Base-by-base conservation (phyloP, 2,329 filamentous ascomycete species). In the Colletotrichum gloeosporioides region DNA sequence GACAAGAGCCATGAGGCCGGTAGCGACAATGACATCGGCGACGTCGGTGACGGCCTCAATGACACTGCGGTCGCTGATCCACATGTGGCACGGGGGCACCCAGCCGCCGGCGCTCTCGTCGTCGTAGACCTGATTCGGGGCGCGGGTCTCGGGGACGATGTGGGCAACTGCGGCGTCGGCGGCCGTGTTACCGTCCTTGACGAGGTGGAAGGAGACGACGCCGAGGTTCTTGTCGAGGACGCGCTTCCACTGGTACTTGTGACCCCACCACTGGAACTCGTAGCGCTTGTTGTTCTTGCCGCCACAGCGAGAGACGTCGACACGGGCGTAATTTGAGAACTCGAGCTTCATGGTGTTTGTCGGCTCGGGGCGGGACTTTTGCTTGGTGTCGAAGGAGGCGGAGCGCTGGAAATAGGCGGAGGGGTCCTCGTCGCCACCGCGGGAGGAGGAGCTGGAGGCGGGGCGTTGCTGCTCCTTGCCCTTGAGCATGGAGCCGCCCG, bases 241-340 rank as follows among this genome's bases (percentile, higher is more conserved):
- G 49, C 95, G 92, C 84, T 93, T 95, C 97, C 97, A 99, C 69
- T 91, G 88, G 85, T 99, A 99, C 71, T 89, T 90, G 80, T 93
- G 91, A 31, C 95, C 95, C 97, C 97, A 99, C 89, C 98, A 98
- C 82, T 96, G 94, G 81, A 98, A 98, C 71, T 96, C 95, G 84
- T 98, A 99, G 77, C 92, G 91, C 85, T 96, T 96, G 78, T 89
- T 89, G 61, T 89, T 88, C 79, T 92, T 93, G 67, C 90, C 87
- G 18, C 94, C 94, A 29, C 91, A 89, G 57, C 95, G 92, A 79
- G 91, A 92, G 67, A 99, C 87, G 78, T 98, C 95, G 55, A 99
- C 92, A 80, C 97, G 95, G 3, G 96, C 96, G 83, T 99, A 99
- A 87, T 99, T 99, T 79, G 95, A 98, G 83, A 98, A 99, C 83